A percentile compares a stretch with the other conserved stretches of the same genome.
These are phyloP conservation scores for Fusarium penzigii DNA, from an alignment of 2,329 filamentous ascomycete species.

Conservation along the genomic window DNA sequence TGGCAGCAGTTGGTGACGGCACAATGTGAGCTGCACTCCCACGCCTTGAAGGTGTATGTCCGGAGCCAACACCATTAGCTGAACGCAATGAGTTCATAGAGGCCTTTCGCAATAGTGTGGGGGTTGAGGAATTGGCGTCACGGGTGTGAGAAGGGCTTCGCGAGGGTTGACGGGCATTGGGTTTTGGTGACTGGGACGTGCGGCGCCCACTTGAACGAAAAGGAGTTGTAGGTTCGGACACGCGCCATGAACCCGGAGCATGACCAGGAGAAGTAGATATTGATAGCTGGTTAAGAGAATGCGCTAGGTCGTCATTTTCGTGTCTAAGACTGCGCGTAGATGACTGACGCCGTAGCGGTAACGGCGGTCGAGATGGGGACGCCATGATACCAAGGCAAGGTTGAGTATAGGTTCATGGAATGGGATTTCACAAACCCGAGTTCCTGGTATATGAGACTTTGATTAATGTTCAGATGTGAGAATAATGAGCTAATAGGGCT, in stretches of 20 bases:
- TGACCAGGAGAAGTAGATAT: constrained; percentile 37
- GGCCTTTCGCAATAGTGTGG: constrained; percentile 55
- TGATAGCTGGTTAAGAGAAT: constrained; percentile 47
- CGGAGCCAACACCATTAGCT: constrained; percentile 40
- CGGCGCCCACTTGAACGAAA: constrained; percentile 43
- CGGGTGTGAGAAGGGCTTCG: constrained; percentile 45
- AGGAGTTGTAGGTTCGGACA: constrained; percentile 40
- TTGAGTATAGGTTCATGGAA: constrained; percentile 14
- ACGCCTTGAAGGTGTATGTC: constrained; percentile 46
- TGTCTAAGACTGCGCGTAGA: constrained; percentile 32
- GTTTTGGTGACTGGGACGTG: constrained; percentile 24
- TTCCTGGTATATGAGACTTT: no score
- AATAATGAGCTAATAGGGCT: constrained; percentile 5
- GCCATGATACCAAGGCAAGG: constrained; percentile 28
- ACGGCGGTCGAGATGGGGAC: constrained; percentile 27
- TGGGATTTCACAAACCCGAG: background rate
- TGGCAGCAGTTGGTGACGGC: constrained; percentile 43
- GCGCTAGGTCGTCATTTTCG: constrained; percentile 38
- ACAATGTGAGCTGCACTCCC: constrained; percentile 48
- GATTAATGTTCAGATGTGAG: background rate
- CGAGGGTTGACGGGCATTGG: constrained; percentile 34
- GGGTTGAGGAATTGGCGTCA: constrained; percentile 49
- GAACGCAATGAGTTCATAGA: constrained; percentile 60
- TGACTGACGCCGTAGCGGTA: constrained; percentile 37
- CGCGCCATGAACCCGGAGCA: constrained; percentile 30